phyloP scores from a whole-genome alignment of 192 early-diverging fungal genomes.

The Geranomyces variabilis region DNA sequence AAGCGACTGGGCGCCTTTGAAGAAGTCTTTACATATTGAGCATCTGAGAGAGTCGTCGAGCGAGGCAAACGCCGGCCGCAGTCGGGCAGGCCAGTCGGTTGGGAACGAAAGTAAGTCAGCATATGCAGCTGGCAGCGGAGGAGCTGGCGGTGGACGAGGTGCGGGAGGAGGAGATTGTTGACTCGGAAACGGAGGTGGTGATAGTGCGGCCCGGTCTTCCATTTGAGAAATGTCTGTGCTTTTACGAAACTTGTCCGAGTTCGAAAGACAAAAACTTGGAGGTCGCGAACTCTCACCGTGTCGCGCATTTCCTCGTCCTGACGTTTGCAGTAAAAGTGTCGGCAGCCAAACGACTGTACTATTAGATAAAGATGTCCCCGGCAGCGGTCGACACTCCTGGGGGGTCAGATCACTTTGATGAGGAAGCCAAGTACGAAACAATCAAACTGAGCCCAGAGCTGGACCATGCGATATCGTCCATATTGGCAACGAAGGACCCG shows the following conservation, averaged over 20 bases:
- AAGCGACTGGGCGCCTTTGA: conserved; percentile 35
- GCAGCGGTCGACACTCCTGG: neutral
- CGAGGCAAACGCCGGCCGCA: conserved; percentile 46
- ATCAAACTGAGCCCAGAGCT: conserved; percentile 47
- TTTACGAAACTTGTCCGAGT: too few relatives aligned
- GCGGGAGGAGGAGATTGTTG: too few relatives aligned
- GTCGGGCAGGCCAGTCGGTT: conserved; percentile 60
- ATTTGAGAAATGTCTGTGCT: too few relatives aligned
- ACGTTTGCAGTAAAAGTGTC: too few relatives aligned
- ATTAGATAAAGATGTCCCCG: too few relatives aligned
- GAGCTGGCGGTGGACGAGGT: too few relatives aligned
- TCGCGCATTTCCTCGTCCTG: too few relatives aligned
- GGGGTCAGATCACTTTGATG: conserved; percentile 12
- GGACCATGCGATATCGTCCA: conserved; percentile 58
- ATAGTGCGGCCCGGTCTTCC: too few relatives aligned
- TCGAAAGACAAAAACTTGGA: too few relatives aligned
- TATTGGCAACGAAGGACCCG: conserved; percentile 62
- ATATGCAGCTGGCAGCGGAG: neutral
- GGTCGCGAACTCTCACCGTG: too few relatives aligned
- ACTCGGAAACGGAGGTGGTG: too few relatives aligned
- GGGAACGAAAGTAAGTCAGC: conserved; percentile 36
- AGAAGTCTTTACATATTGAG: conserved; percentile 77
- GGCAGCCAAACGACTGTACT: too few relatives aligned
- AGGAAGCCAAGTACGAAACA: conserved; percentile 16
- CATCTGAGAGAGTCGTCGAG: conserved; percentile 74